Evolutionary conservation across 306 rosid genomes (phyloP).

Genomic region (Carpinus fangiana): DNA sequence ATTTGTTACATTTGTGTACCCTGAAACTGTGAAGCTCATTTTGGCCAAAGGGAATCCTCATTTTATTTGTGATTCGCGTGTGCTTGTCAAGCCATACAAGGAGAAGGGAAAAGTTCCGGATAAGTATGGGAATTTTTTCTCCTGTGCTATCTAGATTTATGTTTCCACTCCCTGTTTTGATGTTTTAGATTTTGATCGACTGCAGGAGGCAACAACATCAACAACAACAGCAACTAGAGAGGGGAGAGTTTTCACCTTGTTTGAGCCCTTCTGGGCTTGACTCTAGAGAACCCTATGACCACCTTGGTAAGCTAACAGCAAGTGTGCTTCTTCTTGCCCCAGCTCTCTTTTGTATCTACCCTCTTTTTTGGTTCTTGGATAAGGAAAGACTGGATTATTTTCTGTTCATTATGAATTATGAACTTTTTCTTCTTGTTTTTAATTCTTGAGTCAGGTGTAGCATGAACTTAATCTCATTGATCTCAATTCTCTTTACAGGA

Average conservation of each 20-base stretch:
- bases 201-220: constrained; percentile 58
- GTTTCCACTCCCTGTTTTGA: neutral
- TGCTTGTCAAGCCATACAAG: constrained; percentile 97
- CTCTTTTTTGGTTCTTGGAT: neutral
- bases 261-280: constrained; percentile 54
- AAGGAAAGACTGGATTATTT: neutral
- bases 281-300: constrained; percentile 43
- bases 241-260: constrained; percentile 54
- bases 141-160: neutral
- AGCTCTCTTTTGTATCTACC: neutral
- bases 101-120: constrained; percentile 94
- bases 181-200: constrained; percentile 5
- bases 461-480: neutral
- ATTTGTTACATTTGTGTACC: constrained; percentile 89
- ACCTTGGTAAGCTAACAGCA: constrained; percentile 34
- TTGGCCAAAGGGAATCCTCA: constrained; percentile 94
- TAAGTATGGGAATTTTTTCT: constrained; percentile 47
- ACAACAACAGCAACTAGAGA: constrained; percentile 51
- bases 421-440: neutral
- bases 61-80: constrained; percentile 94
- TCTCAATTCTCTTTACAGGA: constrained; percentile 44
- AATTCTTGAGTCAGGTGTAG: neutral
- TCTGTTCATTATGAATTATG: neutral
- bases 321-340: neutral
- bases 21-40: constrained; percentile 88